Conservation (phyloP, 495 filamentous ascomycete species). For the Annulohypoxylon moriforme region DNA sequence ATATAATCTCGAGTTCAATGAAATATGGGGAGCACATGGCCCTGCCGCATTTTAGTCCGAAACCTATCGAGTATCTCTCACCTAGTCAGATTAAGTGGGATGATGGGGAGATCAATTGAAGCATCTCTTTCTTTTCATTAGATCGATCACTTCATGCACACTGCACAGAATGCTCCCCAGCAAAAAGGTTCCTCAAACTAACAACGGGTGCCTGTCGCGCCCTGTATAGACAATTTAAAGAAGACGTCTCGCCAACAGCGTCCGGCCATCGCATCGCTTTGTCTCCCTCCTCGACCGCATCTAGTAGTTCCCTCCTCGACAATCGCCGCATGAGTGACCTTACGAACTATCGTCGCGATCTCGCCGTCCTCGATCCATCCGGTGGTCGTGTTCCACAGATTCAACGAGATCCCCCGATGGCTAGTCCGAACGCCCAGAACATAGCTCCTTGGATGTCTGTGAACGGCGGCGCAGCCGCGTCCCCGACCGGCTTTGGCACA, state of each 20-base stretch:
- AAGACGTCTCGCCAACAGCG: conserved; percentile 65
- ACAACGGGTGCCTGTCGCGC: conserved; percentile 17
- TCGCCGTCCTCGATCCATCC: conserved; percentile 73
- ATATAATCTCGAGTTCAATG: conserved; percentile 9
- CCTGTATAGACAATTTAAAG: conserved; percentile 51
- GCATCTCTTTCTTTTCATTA: not conserved
- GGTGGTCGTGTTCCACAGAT: conserved; percentile 64
- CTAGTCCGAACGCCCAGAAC: conserved; percentile 56
- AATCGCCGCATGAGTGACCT: conserved; percentile 65
- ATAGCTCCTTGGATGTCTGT: conserved; percentile 62
- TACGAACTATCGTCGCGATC: conserved; percentile 74
- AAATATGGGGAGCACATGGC: conserved; percentile 20
- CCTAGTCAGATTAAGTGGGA: conserved; percentile 5
- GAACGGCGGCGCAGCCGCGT: conserved; percentile 50
- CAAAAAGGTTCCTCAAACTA: conserved; percentile 45
- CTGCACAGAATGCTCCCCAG: conserved; percentile 41
- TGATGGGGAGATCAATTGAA: conserved; percentile 6
- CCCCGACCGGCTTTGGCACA: conserved; percentile 48
- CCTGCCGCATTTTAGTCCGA: conserved; percentile 27
- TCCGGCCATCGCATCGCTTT: conserved; percentile 56
- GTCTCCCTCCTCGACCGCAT: conserved; percentile 60
- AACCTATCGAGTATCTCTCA: conserved; percentile 18
- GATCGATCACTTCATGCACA: conserved; percentile 36
- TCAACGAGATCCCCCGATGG: conserved; percentile 64
- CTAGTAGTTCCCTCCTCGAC: conserved; percentile 61